phyloP scores from a whole-genome alignment of 768 basidiomycete species.

The Termitomyces heimii region DNA sequence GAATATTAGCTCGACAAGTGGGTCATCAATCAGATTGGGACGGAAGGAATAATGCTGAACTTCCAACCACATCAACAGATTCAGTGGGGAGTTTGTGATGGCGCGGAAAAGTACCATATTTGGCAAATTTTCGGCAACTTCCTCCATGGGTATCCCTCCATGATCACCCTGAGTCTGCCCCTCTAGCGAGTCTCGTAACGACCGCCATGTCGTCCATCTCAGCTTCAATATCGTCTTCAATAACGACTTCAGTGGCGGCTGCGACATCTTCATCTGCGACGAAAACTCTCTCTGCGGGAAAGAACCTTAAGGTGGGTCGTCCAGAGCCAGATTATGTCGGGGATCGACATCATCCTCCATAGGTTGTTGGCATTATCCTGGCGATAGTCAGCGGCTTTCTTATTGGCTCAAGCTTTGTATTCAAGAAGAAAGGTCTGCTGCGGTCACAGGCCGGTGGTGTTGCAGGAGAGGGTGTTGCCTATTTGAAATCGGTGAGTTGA shows the following conservation, averaged over 20 bases:
- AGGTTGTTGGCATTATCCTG: slow-evolving; percentile 75
- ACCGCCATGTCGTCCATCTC: slow-evolving; percentile 21
- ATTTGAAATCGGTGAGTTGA: slow-evolving; percentile 82
- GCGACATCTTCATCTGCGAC: slow-evolving; percentile 33
- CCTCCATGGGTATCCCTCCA: background rate
- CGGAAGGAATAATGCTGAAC: too few relatives aligned
- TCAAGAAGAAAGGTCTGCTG: slow-evolving; percentile 95
- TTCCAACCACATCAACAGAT: too few relatives aligned
- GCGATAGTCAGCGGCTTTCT: slow-evolving; percentile 77
- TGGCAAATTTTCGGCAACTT: background rate
- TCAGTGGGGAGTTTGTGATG: background rate
- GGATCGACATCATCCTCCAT: slow-evolving; percentile 11
- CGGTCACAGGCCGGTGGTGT: slow-evolving; percentile 75
- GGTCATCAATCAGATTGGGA: background rate
- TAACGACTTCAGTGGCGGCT: slow-evolving; percentile 27
- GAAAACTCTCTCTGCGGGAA: slow-evolving; percentile 27
- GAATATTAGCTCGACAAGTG: background rate
- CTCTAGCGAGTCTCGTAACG: slow-evolving; percentile 10
- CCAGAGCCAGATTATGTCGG: background rate
- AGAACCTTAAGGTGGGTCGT: slow-evolving; percentile 46
- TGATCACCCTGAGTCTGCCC: background rate
- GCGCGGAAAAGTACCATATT: background rate
- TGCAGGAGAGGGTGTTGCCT: slow-evolving; percentile 85
- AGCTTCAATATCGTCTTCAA: slow-evolving; percentile 26
- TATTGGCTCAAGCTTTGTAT: slow-evolving; percentile 90